Evolutionary conservation across 345 rosid genomes (phyloP), one percentile per base, ranked within the genome.

Genomic region (Hibiscus trionum): DNA sequence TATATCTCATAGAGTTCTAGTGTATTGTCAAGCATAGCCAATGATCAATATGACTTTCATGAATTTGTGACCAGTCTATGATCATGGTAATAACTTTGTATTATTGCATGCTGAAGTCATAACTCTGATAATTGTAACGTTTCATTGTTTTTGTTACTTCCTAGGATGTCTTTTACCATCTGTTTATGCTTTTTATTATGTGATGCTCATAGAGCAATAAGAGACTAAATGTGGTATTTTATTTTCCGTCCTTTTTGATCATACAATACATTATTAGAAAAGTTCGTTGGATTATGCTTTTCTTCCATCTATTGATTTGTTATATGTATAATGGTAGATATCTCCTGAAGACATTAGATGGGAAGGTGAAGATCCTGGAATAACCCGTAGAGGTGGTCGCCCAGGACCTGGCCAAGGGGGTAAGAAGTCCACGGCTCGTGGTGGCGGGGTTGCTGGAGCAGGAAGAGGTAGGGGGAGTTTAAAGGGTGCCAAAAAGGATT

Each of bases 281-380:
- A 24, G 19, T 46, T n/a, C 21, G 46, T 66, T 66, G 66, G 12
- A 14, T 47, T 47, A 26, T 49, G 7, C 24, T 47, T 52, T 53
- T 47, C 5, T 69, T 29, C 61, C 17, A 11, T 9, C 19, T 62
- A 33, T 66, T 71, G 57, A 72, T 60, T 27, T 19, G 24, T 47
- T 60, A 27, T 63, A 27, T 57, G 1, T 78, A 11, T 50, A 50
- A 80, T 72, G 26, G 55, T 76, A 95, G 99, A 95, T 95, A 80
- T 79, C 98, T 75, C 88, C 93, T 10, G 91, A 85, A 82, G 99
- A 93, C 73, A 93, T 95, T 66, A 87, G 86, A 81, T 95, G 97
- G 99, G 96, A 88, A 73, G 88, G 84, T 65, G 94, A 88, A 27
- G 90, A 89, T 74, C 90, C 88, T 35, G 88, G 88, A 72, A 62